phyloP scores from a whole-genome alignment of 208 protist genomes.

The Crithidia mellificae region DNA sequence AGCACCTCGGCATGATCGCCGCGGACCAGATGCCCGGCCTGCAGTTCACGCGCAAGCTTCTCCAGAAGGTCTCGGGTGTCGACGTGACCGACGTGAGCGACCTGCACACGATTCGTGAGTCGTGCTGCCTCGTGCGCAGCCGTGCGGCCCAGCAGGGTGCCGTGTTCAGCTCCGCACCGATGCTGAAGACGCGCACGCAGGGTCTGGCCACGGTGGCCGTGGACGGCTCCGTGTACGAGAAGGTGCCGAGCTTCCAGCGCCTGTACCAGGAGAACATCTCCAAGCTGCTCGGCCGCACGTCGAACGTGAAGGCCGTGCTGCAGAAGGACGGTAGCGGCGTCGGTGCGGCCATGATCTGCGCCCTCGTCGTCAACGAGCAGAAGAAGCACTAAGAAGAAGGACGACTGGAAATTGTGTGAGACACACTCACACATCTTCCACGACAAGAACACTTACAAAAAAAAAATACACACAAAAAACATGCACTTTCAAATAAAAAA shows the following conservation, averaged over 20 bases:
- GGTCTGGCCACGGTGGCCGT: slow-evolving; percentile 70
- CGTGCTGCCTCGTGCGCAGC: slow-evolving; percentile 72
- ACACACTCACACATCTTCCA: neutral
- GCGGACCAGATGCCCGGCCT: slow-evolving; percentile 75
- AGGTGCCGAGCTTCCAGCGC: slow-evolving; percentile 83
- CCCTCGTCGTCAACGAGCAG: slow-evolving; percentile 57
- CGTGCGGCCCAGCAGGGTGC: slow-evolving; percentile 78
- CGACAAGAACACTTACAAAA: neutral
- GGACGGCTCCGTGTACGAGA: slow-evolving; percentile 91
- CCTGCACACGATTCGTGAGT: slow-evolving; percentile 60
- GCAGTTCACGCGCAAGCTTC: slow-evolving; percentile 59
- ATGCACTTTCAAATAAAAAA: too few species aligned
- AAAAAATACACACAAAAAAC: too few species aligned
- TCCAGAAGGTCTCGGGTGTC: slow-evolving; percentile 51
- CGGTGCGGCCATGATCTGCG: slow-evolving; percentile 88
- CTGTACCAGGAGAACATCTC: slow-evolving; percentile 75
- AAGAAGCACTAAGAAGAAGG: slow-evolving; percentile 9
- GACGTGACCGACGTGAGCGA: slow-evolving; percentile 47
- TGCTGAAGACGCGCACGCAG: slow-evolving; percentile 73
- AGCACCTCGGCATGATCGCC: slow-evolving; percentile 57
- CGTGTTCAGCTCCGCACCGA: slow-evolving; percentile 63
- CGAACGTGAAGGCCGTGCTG: slow-evolving; percentile 58
- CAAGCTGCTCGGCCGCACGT: slow-evolving; percentile 61
- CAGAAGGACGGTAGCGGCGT: slow-evolving; percentile 88
- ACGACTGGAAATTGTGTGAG: neutral